These are phyloP conservation scores for Penicillium dipodomyicola DNA, from an alignment of 495 filamentous ascomycete species.

Conservation along the genomic window DNA sequence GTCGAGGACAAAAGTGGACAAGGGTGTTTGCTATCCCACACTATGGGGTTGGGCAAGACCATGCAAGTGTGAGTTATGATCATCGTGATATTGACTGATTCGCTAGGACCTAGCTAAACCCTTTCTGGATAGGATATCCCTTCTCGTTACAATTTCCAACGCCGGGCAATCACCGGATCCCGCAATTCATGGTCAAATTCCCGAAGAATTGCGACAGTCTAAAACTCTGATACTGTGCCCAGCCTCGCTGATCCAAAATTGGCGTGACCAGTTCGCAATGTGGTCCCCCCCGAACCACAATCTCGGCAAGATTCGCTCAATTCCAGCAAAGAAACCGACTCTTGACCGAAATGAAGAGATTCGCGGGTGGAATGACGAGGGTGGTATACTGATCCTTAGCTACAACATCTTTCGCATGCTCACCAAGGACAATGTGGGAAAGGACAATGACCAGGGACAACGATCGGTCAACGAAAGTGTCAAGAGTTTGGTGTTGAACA, in stretches of 20 bases:
- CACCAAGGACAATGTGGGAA: background rate
- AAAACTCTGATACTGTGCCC: slow-evolving; percentile 76
- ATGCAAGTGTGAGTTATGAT: slow-evolving; percentile 66
- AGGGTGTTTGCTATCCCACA: slow-evolving; percentile 85
- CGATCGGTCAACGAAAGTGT: slow-evolving; percentile 23
- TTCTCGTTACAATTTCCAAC: slow-evolving; percentile 70
- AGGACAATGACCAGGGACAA: slow-evolving; percentile 32
- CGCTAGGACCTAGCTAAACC: slow-evolving; percentile 4
- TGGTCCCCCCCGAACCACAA: slow-evolving; percentile 57
- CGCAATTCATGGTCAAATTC: slow-evolving; percentile 62
- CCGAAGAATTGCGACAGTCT: slow-evolving; percentile 55
- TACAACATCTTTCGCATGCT: slow-evolving; percentile 63
- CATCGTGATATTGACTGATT: background rate
- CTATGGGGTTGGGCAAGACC: slow-evolving; percentile 93
- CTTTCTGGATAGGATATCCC: slow-evolving; percentile 53
- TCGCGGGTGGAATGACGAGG: slow-evolving; percentile 56
- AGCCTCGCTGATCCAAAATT: slow-evolving; percentile 72
- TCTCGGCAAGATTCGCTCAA: slow-evolving; percentile 52
- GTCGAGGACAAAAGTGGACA: slow-evolving; percentile 56
- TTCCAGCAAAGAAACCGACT: slow-evolving; percentile 7
- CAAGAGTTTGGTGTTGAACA: slow-evolving; percentile 49
- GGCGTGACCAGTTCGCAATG: slow-evolving; percentile 69
- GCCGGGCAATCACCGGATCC: slow-evolving; percentile 58
- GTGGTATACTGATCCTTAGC: slow-evolving; percentile 73
- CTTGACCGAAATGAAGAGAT: slow-evolving; percentile 46